Conservation (phyloP, 257 asterid genomes). For the Plantago elongata region DNA sequence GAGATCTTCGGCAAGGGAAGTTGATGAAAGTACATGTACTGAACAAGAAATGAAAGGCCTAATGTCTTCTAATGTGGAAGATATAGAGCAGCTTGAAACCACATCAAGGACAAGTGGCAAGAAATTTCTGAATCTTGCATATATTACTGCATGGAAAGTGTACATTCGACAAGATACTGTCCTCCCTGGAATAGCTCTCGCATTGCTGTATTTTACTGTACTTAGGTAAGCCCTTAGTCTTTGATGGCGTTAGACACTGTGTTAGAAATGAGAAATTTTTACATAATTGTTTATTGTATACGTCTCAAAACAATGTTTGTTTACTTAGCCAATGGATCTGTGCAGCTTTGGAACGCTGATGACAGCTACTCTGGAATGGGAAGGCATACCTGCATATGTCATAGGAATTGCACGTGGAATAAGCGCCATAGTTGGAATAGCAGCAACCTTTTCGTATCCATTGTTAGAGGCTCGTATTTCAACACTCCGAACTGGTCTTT, state of each 20-base stretch:
- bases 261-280: too few species aligned
- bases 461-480: conserved; percentile 51
- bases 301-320: too few species aligned
- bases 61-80: conserved; percentile 12
- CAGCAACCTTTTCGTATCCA: conserved; percentile 75
- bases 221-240: conserved; percentile 47
- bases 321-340: conserved; percentile 1
- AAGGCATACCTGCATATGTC: conserved; percentile 75
- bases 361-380: conserved; percentile 91
- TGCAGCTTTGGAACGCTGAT: conserved; percentile 86
- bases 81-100: conserved; percentile 22
- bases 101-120: conserved; percentile 23
- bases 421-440: conserved; percentile 74
- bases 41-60: conserved; percentile 24
- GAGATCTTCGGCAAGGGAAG: conserved; percentile 27
- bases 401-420: conserved; percentile 87
- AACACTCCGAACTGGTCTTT: conserved; percentile 70
- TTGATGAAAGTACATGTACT: conserved; percentile 22
- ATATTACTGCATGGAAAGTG: conserved; percentile 65
- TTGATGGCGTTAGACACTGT: too few species aligned
- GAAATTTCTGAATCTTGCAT: conserved; percentile 35
- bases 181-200: conserved; percentile 81
- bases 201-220: conserved; percentile 67
- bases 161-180: conserved; percentile 64
- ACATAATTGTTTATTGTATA: too few species aligned